phyloP scores from a whole-genome alignment of 148 eudicot genomes.

The Rheum nobile region DNA sequence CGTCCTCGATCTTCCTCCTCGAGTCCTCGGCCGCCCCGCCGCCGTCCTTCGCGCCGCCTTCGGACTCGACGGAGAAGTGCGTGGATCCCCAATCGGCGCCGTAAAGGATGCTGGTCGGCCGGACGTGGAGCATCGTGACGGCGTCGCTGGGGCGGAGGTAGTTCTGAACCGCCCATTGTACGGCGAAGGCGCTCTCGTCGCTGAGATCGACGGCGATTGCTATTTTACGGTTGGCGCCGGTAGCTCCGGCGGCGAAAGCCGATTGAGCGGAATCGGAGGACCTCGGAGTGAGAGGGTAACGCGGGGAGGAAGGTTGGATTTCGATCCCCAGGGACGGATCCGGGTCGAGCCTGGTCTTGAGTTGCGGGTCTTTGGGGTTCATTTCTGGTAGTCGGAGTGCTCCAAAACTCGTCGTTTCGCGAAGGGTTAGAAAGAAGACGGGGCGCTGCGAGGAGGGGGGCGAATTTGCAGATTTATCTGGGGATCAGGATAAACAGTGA shows the following conservation, averaged over 20 bases:
- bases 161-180: conserved; percentile 54
- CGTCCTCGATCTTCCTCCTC: conserved; percentile 34
- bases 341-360: background rate
- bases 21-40: conserved; percentile 12
- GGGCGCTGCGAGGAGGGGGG: background rate
- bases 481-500: background rate
- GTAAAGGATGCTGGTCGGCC: conserved; percentile 50
- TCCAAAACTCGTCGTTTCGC: background rate
- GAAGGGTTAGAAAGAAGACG: background rate
- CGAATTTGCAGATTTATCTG: background rate
- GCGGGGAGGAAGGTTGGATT: conserved; percentile 10
- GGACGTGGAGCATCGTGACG: conserved; percentile 60
- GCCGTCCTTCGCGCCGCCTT: background rate
- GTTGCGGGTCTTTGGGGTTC: background rate
- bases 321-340: conserved; percentile 3
- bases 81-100: conserved; percentile 68
- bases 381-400: background rate
- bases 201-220: conserved; percentile 60
- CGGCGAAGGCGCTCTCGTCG: conserved; percentile 52
- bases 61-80: conserved; percentile 11
- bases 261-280: background rate
- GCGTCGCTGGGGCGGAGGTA: conserved; percentile 61
- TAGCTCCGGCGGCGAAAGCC: background rate
- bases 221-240: conserved; percentile 4
- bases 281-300: conserved; percentile 3